Evolutionary conservation across 2,329 filamentous ascomycete genomes (phyloP).

Genomic region (Xenoacremonium recifei): DNA sequence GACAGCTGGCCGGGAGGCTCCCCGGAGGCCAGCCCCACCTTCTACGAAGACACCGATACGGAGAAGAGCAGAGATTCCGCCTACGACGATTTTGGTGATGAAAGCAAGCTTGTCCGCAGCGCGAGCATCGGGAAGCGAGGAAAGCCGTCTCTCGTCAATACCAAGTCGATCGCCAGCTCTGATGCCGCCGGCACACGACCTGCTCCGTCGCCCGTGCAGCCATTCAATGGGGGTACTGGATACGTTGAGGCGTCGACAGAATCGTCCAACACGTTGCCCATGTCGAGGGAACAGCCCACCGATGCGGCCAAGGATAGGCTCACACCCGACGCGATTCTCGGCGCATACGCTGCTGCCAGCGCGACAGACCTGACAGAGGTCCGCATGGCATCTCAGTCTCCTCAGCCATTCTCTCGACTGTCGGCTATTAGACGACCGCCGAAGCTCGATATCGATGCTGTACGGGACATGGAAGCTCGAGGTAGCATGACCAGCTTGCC

Average conservation of each 20-base stretch:
- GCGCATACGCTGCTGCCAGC: constrained; percentile 49
- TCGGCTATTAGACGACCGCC: constrained; percentile 66
- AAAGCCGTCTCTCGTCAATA: constrained; percentile 54
- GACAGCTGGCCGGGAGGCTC: constrained; percentile 60
- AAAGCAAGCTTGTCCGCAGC: constrained; percentile 57
- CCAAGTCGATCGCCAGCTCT: constrained; percentile 17
- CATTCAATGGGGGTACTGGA: constrained; percentile 44
- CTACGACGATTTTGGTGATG: constrained; percentile 50
- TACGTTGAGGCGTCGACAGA: constrained; percentile 47
- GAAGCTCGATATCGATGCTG: constrained; percentile 76
- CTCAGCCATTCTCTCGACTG: constrained; percentile 39
- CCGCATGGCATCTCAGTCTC: constrained; percentile 28
- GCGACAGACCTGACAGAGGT: constrained; percentile 39
- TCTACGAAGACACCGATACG: constrained; percentile 48
- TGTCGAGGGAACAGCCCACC: constrained; percentile 15
- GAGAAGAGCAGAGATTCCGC: constrained; percentile 42
- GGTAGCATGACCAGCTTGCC: constrained; percentile 90
- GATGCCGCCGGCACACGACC: constrained; percentile 25
- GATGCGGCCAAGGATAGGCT: constrained; percentile 19
- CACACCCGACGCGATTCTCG: constrained; percentile 47
- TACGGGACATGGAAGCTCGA: constrained; percentile 76
- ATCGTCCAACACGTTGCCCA: constrained; percentile 43
- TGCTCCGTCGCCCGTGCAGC: constrained; percentile 36
- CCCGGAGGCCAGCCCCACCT: constrained; percentile 43
- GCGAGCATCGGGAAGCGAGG: constrained; percentile 61